These are phyloP conservation scores for Ascochyta viciae-villosae DNA, from an alignment of 2,329 filamentous ascomycete species.

Conservation along the genomic window DNA sequence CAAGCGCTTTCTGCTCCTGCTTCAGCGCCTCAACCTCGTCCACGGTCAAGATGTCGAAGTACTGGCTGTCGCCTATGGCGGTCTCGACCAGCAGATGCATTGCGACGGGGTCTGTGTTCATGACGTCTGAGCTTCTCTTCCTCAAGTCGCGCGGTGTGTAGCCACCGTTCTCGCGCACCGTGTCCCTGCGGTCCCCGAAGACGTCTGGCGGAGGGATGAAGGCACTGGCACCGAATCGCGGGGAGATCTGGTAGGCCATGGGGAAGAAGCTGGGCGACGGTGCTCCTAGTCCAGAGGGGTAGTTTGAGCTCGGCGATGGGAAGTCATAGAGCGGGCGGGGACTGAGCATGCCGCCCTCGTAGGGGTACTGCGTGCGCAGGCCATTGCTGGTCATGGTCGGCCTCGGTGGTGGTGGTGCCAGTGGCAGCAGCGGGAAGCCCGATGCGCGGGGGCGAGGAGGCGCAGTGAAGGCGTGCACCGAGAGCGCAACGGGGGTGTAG, in stretches of 20 bases:
- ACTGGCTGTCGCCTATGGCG: conserved; percentile 84
- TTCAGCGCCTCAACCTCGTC: conserved; percentile 93
- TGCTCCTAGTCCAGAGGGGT: conserved; percentile 43
- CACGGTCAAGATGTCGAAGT: conserved; percentile 84
- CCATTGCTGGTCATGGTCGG: conserved; percentile 43
- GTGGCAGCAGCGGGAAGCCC: conserved; percentile 2
- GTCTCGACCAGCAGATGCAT: conserved; percentile 94
- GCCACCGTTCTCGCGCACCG: conserved; percentile 33
- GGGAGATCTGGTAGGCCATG: conserved; percentile 48
- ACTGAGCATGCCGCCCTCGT: conserved; percentile 40
- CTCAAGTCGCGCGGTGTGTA: conserved; percentile 39
- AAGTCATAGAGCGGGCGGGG: conserved; percentile 45
- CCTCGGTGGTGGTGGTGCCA: conserved; percentile 6
- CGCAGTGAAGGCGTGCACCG: conserved; percentile 28
- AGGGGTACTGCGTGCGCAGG: conserved; percentile 46
- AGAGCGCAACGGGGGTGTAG: conserved; percentile 31
- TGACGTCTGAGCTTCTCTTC: conserved; percentile 39
- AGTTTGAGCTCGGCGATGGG: conserved; percentile 49
- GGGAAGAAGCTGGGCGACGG: conserved; percentile 45
- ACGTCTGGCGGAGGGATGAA: conserved; percentile 50
- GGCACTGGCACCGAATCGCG: conserved; percentile 45
- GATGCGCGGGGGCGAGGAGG: conserved; percentile 26
- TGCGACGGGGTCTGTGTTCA: conserved; percentile 68
- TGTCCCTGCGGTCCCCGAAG: conserved; percentile 42
- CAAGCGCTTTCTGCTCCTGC: conserved; percentile 78